phyloP scores from a whole-genome alignment of 1,139 yeast species.

The Yarrowia galli region DNA sequence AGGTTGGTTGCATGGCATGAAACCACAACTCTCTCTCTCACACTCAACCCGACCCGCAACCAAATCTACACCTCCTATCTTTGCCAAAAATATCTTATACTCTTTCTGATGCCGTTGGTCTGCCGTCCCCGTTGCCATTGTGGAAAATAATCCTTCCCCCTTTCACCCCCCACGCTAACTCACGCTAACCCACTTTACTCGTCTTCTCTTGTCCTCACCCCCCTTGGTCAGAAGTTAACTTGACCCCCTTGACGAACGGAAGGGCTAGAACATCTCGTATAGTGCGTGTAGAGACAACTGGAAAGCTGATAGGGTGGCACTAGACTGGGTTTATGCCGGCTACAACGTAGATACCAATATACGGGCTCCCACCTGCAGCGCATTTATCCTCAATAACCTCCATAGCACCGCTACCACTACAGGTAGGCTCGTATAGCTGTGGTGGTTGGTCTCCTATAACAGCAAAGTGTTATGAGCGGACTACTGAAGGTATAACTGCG shows the following conservation, averaged over 20 bases:
- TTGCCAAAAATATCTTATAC: conserved; percentile 4
- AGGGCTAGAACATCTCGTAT: background rate
- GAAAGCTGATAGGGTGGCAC: background rate
- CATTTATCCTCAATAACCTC: background rate
- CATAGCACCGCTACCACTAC: background rate
- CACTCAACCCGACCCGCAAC: background rate
- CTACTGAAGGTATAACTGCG: too few species aligned
- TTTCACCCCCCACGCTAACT: conserved; percentile 2
- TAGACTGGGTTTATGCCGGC: background rate
- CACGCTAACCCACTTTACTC: background rate
- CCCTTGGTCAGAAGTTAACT: background rate
- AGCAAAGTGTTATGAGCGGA: too few species aligned
- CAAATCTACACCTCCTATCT: conserved; percentile 20
- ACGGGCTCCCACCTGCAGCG: background rate
- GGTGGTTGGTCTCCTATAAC: too few species aligned
- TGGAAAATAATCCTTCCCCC: background rate
- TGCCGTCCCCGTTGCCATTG: conserved; percentile 6
- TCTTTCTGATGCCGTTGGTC: conserved; percentile 7
- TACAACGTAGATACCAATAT: background rate
- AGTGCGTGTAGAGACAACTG: background rate
- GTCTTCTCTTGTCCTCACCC: too few species aligned
- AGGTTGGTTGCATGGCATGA: conserved; percentile 9
- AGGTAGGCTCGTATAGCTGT: too few species aligned
- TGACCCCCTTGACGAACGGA: background rate
- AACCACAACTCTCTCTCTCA: background rate